Conservation (phyloP, 768 basidiomycete genomes). For the Termitomyces sp. region DNA sequence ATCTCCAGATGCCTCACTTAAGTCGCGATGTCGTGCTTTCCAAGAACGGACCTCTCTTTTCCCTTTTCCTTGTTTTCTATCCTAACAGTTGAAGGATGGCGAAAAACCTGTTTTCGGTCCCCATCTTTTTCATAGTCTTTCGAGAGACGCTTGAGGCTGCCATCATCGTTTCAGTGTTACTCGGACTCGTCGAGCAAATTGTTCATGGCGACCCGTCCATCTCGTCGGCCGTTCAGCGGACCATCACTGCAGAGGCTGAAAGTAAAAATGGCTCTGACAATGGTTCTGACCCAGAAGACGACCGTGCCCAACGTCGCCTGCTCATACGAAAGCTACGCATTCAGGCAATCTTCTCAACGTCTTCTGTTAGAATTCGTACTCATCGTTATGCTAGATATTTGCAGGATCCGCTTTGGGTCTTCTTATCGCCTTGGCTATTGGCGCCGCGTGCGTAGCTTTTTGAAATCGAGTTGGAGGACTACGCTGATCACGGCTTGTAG, state of each 20-base stretch:
- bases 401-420: slow-evolving; percentile 71
- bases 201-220: slow-evolving; percentile 34
- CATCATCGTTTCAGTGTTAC: slow-evolving; percentile 89
- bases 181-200: slow-evolving; percentile 88
- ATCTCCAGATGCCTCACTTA: neutral
- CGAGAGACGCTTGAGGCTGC: slow-evolving; percentile 91
- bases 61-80: slow-evolving; percentile 7
- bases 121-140: slow-evolving; percentile 96
- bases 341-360: slow-evolving; percentile 34
- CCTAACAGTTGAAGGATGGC: slow-evolving; percentile 43
- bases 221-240: slow-evolving; percentile 9
- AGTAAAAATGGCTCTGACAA: slow-evolving; percentile 22
- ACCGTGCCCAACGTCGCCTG: slow-evolving; percentile 27
- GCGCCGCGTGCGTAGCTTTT: slow-evolving; percentile 54
- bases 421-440: slow-evolving; percentile 75
- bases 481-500: slow-evolving; percentile 15
- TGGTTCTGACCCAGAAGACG: slow-evolving; percentile 18
- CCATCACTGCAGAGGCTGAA: slow-evolving; percentile 10
- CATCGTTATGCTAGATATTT: slow-evolving; percentile 51
- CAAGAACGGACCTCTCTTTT: neutral
- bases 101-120: slow-evolving; percentile 76
- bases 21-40: neutral
- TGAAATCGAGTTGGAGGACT: neutral
- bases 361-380: neutral
- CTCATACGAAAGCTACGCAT: slow-evolving; percentile 66